phyloP scores from a whole-genome alignment of 306 rosid genomes.

The Quillaja saponaria region DNA sequence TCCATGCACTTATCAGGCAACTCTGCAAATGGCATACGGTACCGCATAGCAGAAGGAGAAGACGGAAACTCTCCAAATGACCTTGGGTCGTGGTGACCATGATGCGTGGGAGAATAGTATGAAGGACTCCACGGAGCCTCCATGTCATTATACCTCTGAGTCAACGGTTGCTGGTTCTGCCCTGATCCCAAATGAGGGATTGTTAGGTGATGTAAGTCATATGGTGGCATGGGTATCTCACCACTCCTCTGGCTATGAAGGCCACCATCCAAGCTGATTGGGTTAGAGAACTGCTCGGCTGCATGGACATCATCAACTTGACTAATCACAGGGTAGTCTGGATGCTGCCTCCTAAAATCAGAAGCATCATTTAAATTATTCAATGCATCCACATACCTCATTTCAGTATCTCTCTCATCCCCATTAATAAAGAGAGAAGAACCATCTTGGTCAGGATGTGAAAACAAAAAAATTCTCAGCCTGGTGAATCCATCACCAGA shows the following conservation, averaged over 20 bases:
- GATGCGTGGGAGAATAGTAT: constrained; percentile 87
- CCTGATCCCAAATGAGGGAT: constrained; percentile 59
- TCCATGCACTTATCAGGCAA: constrained; percentile 63
- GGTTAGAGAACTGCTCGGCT: constrained; percentile 63
- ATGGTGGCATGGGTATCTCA: constrained; percentile 54
- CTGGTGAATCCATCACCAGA: constrained; percentile 85
- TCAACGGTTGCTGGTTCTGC: constrained; percentile 64
- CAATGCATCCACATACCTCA: constrained; percentile 93
- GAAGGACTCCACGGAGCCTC: constrained; percentile 91
- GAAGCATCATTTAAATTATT: constrained; percentile 74
- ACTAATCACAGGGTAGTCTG: constrained; percentile 54
- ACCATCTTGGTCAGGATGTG: constrained; percentile 71
- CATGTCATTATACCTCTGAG: constrained; percentile 73
- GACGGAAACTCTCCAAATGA: constrained; percentile 71
- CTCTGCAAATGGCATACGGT: constrained; percentile 62
- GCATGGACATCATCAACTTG: constrained; percentile 60
- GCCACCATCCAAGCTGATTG: constrained; percentile 59
- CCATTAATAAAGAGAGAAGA: constrained; percentile 71
- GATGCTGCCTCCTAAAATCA: constrained; percentile 66
- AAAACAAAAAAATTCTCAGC: constrained; percentile 90
- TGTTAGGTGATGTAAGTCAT: constrained; percentile 59
- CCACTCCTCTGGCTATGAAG: constrained; percentile 74
- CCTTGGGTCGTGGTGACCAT: constrained; percentile 65
- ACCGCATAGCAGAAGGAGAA: constrained; percentile 75
- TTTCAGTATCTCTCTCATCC: constrained; percentile 84